Conservation (phyloP, 176 grass and related monocot genomes). For the Poa annua region DNA sequence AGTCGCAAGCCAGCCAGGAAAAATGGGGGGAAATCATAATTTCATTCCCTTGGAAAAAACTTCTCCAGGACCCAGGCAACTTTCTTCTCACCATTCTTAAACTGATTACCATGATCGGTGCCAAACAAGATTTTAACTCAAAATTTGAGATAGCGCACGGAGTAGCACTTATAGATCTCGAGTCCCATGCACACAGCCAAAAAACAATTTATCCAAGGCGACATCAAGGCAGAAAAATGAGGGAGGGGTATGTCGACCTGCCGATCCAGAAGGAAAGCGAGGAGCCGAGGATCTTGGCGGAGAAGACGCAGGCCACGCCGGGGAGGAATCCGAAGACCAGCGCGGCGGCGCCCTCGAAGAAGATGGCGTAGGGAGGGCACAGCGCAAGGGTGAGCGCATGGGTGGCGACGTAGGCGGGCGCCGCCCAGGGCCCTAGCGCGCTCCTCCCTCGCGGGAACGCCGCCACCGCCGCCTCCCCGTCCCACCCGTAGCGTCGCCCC, state of each 20-base stretch:
- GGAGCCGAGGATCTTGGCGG: slow-evolving; percentile 90
- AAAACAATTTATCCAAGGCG: not conserved
- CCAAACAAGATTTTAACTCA: not conserved
- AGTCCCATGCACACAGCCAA: not conserved
- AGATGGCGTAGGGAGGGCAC: slow-evolving; percentile 86
- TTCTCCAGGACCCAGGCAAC: not conserved
- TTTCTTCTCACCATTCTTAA: not conserved
- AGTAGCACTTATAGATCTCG: slow-evolving; percentile 27
- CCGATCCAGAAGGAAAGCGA: slow-evolving; percentile 99
- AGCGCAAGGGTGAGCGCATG: slow-evolving; percentile 89
- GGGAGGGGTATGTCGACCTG: slow-evolving; percentile 44
- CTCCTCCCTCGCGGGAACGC: slow-evolving; percentile 47
- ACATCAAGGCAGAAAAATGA: slow-evolving; percentile 2
- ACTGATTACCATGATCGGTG: not conserved
- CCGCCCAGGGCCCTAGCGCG: slow-evolving; percentile 75
- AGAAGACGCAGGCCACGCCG: slow-evolving; percentile 86
- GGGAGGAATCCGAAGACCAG: slow-evolving; percentile 90
- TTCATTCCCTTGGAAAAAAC: not conserved
- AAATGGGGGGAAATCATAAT: not conserved
- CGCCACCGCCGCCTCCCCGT: slow-evolving; percentile 58
- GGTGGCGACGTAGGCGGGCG: slow-evolving; percentile 68
- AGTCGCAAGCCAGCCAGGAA: not conserved
- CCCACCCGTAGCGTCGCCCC: slow-evolving; percentile 64
- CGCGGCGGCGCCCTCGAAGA: slow-evolving; percentile 85
- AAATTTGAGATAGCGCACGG: not conserved